Base-by-base conservation (phyloP, 192 early-diverging fungal species). In the Coemansia sp. region DNA sequence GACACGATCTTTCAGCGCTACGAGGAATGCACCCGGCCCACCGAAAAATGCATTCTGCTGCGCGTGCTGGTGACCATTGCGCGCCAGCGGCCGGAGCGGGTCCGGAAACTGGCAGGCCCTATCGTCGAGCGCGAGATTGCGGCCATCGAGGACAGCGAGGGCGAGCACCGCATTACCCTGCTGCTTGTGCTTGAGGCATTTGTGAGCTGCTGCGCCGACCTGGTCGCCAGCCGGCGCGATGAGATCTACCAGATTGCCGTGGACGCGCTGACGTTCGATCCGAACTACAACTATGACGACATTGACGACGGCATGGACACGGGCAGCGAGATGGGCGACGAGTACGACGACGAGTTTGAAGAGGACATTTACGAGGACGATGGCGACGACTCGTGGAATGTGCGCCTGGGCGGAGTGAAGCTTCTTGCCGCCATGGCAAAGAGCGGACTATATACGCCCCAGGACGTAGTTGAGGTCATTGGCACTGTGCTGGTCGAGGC, bases 351-450 rank as follows among this genome's bases (percentile, higher is more conserved):
- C 14, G 66, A 68, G 18, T 61, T 48, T 48, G 66, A 13, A 1
- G 65, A 61, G 6, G 63, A 60, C 26, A 51, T 62, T 28, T 63
- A 71, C 40, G 70, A 66, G 7, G 62, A 74, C 51, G 46, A 74
- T 30, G 54, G 67, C 4, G 70, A 74, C 23, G 59, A 54, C 22
- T 44, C 70, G 8, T 74, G 64, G 64, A 48, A 62, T 10, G 47
- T 74, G 23, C 62, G 70, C 10, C 59, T 61, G 7, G 35, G 64
- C 21, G 70, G 62, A 7, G 64, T 67, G 50, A 66, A 61, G 42
- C 58, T 73, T 27, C 41, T 73, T 26, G 38, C 56, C 9, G 48
- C 56, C 3, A 41, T 71, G 16, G 47, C 48, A 13, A 51, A 56
- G 47, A 64, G 67, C 48, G 35, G 36, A 12, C 38, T 71, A 28